Evolutionary conservation across 2,329 filamentous ascomycete species (phyloP), one percentile per base, ranked within the genome.

Genomic region (Beauveria bassiana): DNA sequence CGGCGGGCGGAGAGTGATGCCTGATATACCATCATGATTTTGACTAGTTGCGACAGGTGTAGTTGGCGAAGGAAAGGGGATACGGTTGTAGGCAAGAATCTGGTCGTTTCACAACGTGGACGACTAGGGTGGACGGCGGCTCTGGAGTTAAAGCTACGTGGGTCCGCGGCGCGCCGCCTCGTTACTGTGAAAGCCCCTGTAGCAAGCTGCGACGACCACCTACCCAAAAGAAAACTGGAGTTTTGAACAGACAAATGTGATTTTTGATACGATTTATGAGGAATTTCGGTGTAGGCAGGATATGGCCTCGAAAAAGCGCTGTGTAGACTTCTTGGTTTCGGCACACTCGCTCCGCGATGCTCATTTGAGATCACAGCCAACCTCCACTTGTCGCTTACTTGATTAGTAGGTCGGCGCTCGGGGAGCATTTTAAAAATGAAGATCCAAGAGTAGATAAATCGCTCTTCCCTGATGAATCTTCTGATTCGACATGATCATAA

Each of bases 21-120:
- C 40, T 53, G 18, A 18, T 38, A 9, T 5, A 34, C 3, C 49
- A 60, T 60, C 10, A 14, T 46, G 57, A 52, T 9, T 18, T n/a
- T 46, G 26, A 12, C 10, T 14, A 53, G 22, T 43, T 46, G 57
- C 47, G 47, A 28, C 40, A 24, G 24, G 38, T 60, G 28, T 5
- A 18, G n/a, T 26, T 40, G 38, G 47, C 26, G 5, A 42, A 12
- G 49, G 1, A 31, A 40, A 45, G n/a, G 16, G 16, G 14, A 6
- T 24, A 52, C 7, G 24, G 40, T 26, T 10, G 34, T 34, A 5
- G 28, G 10, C 31, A 40, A 34, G 46, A 26, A 22, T 43, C 22
- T 46, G 40, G 47, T 38, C 40, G 57, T 53, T 60, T 60, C 57
- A 60, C 47, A 53, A 45, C 47, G 47, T 34, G 47, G 57, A 60